Base-by-base conservation (phyloP, 768 basidiomycete species). In the Leccinum obscurum region DNA sequence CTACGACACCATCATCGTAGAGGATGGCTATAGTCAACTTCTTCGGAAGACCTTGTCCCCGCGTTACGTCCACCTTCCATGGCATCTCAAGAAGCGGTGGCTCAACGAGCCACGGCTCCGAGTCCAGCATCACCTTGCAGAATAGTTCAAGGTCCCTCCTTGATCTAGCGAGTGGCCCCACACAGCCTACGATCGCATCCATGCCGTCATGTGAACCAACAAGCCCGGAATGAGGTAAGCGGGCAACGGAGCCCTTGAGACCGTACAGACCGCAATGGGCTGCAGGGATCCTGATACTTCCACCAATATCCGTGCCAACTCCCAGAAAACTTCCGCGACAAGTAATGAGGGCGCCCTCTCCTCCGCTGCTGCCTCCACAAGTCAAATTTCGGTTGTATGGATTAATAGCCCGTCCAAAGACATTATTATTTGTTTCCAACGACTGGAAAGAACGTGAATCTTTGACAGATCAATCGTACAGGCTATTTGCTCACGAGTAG, bases 391-490 rank as follows among this genome's bases (percentile, higher is more conserved):
- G 75, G 68, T 84, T 84, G 72, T 77, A 80, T 0, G 94, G 94
- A 69, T 94, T 94, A 17, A 78, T 72, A 1, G 89, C 83, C 22
- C 83, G 79, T 0, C 93, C 94, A 58, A 72, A 75, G 17, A 74
- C 54, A 53, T 84, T 81, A 62, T 82, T 85, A 65, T 83, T 77
- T 26, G 80, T 82, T 55, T 85, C 84, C 51, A 83, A 69, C 4
- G 81, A 77, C 82, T 84, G 58, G 60, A 58, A 56, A 39, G 30
- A 48, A 52, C 11, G 14, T 68, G 34, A 73, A 56, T 50, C 44
- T 57, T 39, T 55, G 55, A 54, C 50, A 22, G 41, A 34, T 49
- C 3, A 8, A 20, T 54, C 39, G 24, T 26, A 52, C 44, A 28
- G 30, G 30, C 50, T 24, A 35, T 56, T 57, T 34, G 70, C 81